Evolutionary conservation across 1,139 yeast species (phyloP).

Genomic region (Saccharomyces hybrid): DNA sequence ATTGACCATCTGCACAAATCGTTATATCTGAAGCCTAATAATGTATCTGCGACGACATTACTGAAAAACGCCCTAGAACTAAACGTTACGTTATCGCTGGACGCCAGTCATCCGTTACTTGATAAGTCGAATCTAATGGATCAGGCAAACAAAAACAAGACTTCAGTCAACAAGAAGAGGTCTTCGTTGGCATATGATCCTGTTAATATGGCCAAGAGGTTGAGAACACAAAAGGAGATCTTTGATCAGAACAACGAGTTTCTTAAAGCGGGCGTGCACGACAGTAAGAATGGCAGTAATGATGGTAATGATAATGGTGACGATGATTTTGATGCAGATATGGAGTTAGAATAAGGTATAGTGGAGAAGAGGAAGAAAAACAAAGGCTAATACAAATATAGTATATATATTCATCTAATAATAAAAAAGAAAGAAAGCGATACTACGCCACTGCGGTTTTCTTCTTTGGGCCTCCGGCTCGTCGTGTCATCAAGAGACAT

Average conservation of each 20-base stretch:
- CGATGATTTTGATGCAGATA: slow-evolving; percentile 10
- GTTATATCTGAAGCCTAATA: slow-evolving; percentile 68
- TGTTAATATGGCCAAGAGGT: slow-evolving; percentile 9
- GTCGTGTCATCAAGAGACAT: neutral
- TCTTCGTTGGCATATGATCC: slow-evolving; percentile 10
- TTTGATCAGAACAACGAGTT: slow-evolving; percentile 1
- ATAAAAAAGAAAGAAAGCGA: neutral
- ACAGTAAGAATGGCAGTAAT: neutral
- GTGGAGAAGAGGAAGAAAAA: neutral
- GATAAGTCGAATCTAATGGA: slow-evolving; percentile 9
- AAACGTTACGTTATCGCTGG: slow-evolving; percentile 35
- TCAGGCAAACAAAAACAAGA: neutral
- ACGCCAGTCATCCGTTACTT: slow-evolving; percentile 30
- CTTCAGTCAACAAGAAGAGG: slow-evolving; percentile 15
- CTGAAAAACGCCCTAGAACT: slow-evolving; percentile 73
- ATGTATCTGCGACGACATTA: slow-evolving; percentile 77
- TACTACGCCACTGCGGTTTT: no score
- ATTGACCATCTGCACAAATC: slow-evolving; percentile 76
- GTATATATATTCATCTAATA: neutral
- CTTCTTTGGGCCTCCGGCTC: neutral
- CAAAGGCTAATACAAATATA: neutral
- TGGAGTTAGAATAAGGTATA: slow-evolving; percentile 13
- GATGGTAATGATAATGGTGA: neutral
- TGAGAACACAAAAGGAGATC: slow-evolving; percentile 8
- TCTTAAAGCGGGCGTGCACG: neutral